These are phyloP conservation scores for Poterioochromonas sp. DNA, from an alignment of 352 stramenopile species.

Conservation along the genomic window DNA sequence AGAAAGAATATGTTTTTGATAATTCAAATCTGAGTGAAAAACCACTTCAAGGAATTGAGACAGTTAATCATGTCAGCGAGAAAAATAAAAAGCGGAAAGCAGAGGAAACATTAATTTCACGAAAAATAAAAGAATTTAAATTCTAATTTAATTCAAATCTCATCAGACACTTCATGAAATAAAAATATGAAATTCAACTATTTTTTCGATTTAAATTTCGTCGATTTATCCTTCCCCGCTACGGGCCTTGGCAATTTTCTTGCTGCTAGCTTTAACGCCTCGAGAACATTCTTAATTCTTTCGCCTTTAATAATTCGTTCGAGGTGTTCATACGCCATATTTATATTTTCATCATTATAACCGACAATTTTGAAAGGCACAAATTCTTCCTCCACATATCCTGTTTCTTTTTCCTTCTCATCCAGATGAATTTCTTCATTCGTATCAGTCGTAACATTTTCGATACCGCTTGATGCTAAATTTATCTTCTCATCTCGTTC, in stretches of 20 bases:
- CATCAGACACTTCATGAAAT: neutral
- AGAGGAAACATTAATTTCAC: neutral
- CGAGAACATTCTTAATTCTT: neutral
- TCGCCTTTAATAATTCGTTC: conserved; percentile 11
- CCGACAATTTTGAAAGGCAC: neutral
- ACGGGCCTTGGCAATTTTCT: no score
- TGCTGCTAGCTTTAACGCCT: conserved; percentile 4
- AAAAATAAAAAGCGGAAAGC: neutral
- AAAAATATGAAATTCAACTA: neutral
- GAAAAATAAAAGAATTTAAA: conserved; percentile 38
- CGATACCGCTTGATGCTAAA: neutral
- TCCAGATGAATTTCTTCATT: conserved; percentile 18
- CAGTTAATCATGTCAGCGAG: neutral
- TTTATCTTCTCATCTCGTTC: neutral
- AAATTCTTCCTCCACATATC: neutral
- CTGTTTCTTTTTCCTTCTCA: neutral
- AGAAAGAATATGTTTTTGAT: conserved; percentile 55
- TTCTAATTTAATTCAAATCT: conserved; percentile 33
- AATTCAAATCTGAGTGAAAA: conserved; percentile 45
- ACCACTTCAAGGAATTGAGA: conserved; percentile 48
- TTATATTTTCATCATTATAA: neutral
- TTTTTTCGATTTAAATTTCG: no score
- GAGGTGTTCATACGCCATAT: conserved; percentile 21
- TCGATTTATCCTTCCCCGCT: no score
- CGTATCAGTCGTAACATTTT: neutral